phyloP scores from a whole-genome alignment of 768 basidiomycete genomes.

The Leucocoprinus birnbaumii region DNA sequence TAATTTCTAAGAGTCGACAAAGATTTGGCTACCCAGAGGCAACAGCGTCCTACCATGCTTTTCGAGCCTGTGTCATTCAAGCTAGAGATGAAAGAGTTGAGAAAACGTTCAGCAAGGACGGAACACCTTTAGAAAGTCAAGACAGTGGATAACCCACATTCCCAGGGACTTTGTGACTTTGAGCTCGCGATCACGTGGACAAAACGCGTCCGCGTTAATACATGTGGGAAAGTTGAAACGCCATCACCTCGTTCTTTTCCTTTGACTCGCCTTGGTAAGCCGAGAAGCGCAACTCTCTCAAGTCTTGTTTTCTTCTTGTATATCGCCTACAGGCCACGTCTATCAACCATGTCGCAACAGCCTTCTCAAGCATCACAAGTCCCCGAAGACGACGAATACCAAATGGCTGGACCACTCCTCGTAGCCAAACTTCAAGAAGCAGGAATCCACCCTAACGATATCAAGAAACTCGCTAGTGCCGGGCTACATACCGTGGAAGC shows the following conservation, averaged over 20 bases:
- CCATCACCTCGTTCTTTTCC: conserved; percentile 10
- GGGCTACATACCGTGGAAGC: conserved; percentile 94
- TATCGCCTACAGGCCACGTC: not conserved
- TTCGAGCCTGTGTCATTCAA: no score
- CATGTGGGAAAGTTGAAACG: conserved; percentile 21
- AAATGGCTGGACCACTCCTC: conserved; percentile 78
- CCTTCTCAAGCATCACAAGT: conserved; percentile 45
- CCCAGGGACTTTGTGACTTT: not conserved
- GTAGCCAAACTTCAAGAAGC: conserved; percentile 84
- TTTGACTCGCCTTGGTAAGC: conserved; percentile 9
- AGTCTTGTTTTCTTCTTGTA: not conserved
- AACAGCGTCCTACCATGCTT: no score
- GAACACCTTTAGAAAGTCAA: no score
- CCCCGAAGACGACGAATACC: conserved; percentile 48
- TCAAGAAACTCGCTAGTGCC: conserved; percentile 92
- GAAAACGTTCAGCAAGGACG: no score
- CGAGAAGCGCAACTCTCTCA: not conserved
- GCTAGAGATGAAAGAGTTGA: no score
- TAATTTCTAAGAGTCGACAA: no score
- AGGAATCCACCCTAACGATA: conserved; percentile 86
- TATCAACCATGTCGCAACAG: conserved; percentile 48
- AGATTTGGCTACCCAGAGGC: no score
- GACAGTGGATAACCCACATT: no score
- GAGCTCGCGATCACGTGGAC: conserved; percentile 24
- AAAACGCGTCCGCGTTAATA: conserved; percentile 25